Base-by-base conservation (phyloP, 2,329 filamentous ascomycete genomes). In the Scorias spongiosa region DNA sequence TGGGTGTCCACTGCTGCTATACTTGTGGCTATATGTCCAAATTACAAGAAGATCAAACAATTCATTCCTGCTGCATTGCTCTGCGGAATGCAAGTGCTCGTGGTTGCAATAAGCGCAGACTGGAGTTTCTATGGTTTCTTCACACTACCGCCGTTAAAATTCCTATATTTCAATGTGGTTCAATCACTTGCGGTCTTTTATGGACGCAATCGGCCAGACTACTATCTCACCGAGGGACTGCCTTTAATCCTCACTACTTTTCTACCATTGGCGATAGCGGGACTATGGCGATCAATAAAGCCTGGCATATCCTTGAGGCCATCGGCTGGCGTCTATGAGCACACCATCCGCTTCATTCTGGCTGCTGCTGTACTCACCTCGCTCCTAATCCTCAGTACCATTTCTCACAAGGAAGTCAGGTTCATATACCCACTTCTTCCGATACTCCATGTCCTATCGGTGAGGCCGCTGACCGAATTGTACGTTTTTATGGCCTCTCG, bases 371-470 rank as follows among this genome's bases (percentile, higher is more conserved):
- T 76, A 7, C 70, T 81, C 37, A 49, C 80, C 44, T 82, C 80
- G 45, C 65, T 83, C 9, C 59, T 66, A 1, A 62, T 69, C 2
- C 72, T 96, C 29, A 93, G 85, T 1, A 58, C 84, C 40, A 84
- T 96, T 51, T 79, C 86, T 1, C 91, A 98, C 66, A 98, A 98
- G 62, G 91, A 98, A 70, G 84, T 94, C 54, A 85, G 91, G 56
- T 98, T 98, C 67, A 84, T 96, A 52, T 94, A 93, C 56, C 89
- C 91, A 1, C 73, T 98, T 14, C 73, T 96, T 1, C 89, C 91
- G 1, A 73, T 80, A n/a, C 72, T 98, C 6, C 85, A 91, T 59
- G 67, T 94, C 49, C 68, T 96, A 34, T 77, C 84, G 1, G 85
- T 86, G 0, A 74, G 77, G 0, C 71, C 78, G 2, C 64, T 84